Conservation (phyloP, 257 asterid species). For the Cruciata laevipes region DNA sequence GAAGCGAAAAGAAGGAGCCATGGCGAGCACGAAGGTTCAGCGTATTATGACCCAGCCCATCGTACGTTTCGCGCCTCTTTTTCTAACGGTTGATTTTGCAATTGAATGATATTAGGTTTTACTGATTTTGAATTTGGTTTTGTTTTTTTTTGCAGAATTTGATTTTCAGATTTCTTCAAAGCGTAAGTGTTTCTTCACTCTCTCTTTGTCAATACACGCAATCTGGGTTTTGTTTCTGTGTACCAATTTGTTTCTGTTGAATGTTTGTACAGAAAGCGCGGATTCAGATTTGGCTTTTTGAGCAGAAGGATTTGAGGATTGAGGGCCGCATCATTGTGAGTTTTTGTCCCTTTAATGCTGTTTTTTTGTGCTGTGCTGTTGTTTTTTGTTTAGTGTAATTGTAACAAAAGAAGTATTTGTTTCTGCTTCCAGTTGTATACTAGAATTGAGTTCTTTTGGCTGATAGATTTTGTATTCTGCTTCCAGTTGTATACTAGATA, state of each 20-base stretch:
- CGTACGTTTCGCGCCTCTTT: conserved; percentile 18
- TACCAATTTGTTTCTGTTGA: neutral
- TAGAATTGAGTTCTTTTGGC: too few relatives aligned
- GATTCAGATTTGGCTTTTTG: conserved; percentile 56
- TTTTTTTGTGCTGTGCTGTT: too few relatives aligned
- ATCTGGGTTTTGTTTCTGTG: neutral
- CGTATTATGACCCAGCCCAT: conserved; percentile 68
- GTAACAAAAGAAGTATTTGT: too few relatives aligned
- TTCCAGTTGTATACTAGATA: neutral
- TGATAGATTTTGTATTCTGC: too few relatives aligned
- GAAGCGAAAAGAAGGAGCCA: conserved; percentile 24
- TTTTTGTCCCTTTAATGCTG: neutral
- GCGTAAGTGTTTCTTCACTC: conserved; percentile 32
- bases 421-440: too few relatives aligned
- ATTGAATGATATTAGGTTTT: neutral
- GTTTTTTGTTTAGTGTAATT: too few relatives aligned
- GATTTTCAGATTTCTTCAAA: conserved; percentile 61
- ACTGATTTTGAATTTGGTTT: neutral
- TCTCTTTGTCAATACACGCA: neutral
- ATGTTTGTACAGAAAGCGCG: conserved; percentile 40
- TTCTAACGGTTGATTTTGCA: neutral
- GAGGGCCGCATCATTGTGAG: conserved; percentile 57
- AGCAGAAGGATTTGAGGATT: conserved; percentile 60
- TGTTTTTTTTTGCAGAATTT: conserved; percentile 35
- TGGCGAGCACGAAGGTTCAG: conserved; percentile 63